Evolutionary conservation across 345 rosid genomes (phyloP).

Genomic region (Aegle marmelos): DNA sequence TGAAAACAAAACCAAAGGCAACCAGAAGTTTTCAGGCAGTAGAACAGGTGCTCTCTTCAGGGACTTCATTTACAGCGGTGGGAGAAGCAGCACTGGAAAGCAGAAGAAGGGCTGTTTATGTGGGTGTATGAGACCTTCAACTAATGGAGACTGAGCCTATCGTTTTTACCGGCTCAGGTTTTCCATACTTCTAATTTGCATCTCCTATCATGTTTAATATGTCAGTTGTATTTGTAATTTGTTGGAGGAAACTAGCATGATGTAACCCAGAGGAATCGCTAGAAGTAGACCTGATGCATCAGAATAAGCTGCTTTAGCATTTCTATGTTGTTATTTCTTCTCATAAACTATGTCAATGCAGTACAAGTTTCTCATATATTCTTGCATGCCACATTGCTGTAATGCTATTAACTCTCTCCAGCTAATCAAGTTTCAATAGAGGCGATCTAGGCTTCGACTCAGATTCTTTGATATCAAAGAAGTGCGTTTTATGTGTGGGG

Average conservation of each 20-base stretch:
- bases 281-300: constrained; percentile 24
- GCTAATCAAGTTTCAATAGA: not conserved
- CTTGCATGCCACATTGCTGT: not conserved
- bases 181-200: not conserved
- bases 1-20: constrained; percentile 54
- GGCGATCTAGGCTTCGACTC: not conserved
- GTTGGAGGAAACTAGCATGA: constrained; percentile 12
- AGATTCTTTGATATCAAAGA: too few species aligned
- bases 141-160: constrained; percentile 42
- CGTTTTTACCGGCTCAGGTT: not conserved
- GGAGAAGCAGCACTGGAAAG: constrained; percentile 45
- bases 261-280: constrained; percentile 11
- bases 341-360: not conserved
- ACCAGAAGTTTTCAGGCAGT: constrained; percentile 39
- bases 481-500: too few species aligned
- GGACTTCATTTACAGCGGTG: constrained; percentile 60
- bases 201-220: constrained; percentile 4
- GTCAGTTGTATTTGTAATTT: constrained; percentile 7
- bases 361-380: not conserved
- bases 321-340: constrained; percentile 5
- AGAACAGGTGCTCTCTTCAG: constrained; percentile 56
- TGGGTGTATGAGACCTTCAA: constrained; percentile 60
- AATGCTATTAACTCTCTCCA: not conserved
- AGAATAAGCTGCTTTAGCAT: constrained; percentile 30
- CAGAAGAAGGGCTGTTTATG: constrained; percentile 66